Evolutionary conservation across 352 stramenopile species (phyloP).

Genomic region (Elongisporangium undulatum): DNA sequence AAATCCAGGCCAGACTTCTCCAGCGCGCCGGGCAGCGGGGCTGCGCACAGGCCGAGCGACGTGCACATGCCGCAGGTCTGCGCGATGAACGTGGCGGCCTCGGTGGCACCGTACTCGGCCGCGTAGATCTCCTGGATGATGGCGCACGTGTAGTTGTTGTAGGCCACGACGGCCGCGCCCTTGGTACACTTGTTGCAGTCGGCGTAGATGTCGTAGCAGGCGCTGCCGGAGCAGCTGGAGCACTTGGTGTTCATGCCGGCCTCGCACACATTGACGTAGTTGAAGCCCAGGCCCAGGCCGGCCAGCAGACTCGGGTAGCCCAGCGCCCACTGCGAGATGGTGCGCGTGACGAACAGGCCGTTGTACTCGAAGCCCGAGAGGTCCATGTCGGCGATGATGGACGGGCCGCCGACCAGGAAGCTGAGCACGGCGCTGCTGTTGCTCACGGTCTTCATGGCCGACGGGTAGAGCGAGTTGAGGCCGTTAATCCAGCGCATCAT

Average conservation of each 20-base stretch:
- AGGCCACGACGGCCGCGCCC: constrained; percentile 28
- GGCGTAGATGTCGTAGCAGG: constrained; percentile 26
- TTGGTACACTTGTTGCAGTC: constrained; percentile 33
- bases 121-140: constrained; percentile 38
- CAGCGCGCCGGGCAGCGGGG: constrained; percentile 47
- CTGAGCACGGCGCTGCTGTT: constrained; percentile 29
- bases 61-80: constrained; percentile 44
- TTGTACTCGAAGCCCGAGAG: constrained; percentile 72
- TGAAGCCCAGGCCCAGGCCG: constrained; percentile 45
- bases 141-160: constrained; percentile 40
- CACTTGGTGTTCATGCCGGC: constrained; percentile 38
- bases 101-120: constrained; percentile 23
- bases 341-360: constrained; percentile 56
- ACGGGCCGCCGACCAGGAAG: constrained; percentile 26
- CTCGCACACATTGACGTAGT: constrained; percentile 48
- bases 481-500: constrained; percentile 78
- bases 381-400: constrained; percentile 33
- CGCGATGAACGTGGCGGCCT: constrained; percentile 27
- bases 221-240: constrained; percentile 24
- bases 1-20: constrained; percentile 63
- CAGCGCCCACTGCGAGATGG: constrained; percentile 57
- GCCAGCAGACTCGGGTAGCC: constrained; percentile 71
- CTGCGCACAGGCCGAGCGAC: constrained; percentile 45
- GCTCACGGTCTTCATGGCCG: constrained; percentile 56
- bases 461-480: constrained; percentile 68